phyloP scores from a whole-genome alignment of 306 rosid genomes.

The Quercus agrifolia region DNA sequence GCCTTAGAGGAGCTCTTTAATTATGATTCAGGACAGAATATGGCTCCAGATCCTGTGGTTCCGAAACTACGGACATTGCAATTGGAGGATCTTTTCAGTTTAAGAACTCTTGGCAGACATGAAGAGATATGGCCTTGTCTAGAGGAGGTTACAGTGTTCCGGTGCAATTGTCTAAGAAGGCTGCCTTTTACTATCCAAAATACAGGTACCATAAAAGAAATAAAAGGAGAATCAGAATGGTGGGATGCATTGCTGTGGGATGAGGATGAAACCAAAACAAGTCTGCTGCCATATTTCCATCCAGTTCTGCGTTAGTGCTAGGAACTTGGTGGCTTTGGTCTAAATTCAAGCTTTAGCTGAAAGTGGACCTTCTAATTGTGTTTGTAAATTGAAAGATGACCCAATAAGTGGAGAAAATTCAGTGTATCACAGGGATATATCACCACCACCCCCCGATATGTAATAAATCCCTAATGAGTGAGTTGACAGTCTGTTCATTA shows the following conservation, averaged over 20 bases:
- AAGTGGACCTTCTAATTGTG: too few relatives aligned
- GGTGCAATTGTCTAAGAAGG: neutral
- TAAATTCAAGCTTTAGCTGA: too few relatives aligned
- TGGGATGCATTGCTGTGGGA: slow-evolving; percentile 1
- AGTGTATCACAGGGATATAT: too few relatives aligned
- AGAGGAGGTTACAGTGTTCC: slow-evolving; percentile 13
- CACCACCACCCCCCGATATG: too few relatives aligned
- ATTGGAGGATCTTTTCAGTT: slow-evolving; percentile 1
- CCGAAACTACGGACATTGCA: slow-evolving; percentile 6
- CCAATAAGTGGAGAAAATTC: too few relatives aligned
- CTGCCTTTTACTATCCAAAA: neutral
- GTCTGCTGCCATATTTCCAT: slow-evolving; percentile 8
- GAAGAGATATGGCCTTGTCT: neutral
- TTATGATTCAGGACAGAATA: neutral
- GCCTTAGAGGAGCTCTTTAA: slow-evolving; percentile 6
- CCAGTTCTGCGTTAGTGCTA: neutral
- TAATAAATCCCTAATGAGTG: too few relatives aligned
- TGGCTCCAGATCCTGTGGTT: neutral
- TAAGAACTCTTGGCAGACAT: neutral
- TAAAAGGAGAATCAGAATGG: slow-evolving; percentile 14
- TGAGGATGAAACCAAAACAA: neutral
- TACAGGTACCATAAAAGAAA: slow-evolving; percentile 4
- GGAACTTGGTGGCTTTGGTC: too few relatives aligned
- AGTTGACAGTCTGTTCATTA: too few relatives aligned
- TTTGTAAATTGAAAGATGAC: too few relatives aligned